A percentile compares a stretch with the other conserved stretches of the same genome.
phyloP scores from a whole-genome alignment of 345 rosid genomes.

The Lepidium sativum region DNA sequence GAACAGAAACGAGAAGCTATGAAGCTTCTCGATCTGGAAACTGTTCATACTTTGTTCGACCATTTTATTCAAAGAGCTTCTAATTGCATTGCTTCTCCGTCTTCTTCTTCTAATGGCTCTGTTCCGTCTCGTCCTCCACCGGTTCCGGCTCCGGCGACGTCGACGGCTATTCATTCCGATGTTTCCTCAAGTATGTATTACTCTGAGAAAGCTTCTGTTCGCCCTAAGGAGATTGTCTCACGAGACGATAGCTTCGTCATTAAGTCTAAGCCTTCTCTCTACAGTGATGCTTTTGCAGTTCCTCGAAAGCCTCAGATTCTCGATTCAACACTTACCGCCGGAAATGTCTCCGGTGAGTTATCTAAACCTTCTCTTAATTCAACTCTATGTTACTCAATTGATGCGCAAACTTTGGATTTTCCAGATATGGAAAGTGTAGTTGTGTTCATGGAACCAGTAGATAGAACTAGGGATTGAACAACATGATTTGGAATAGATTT shows the following conservation, averaged over 20 bases:
- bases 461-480: background rate
- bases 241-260: constrained; percentile 78
- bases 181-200: constrained; percentile 23
- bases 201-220: constrained; percentile 21
- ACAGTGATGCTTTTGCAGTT: constrained; percentile 32
- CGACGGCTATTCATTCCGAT: background rate
- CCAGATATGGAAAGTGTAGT: background rate
- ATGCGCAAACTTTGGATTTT: background rate
- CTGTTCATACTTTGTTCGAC: constrained; percentile 55
- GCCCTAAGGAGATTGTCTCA: constrained; percentile 41
- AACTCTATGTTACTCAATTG: no score
- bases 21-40: constrained; percentile 77
- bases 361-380: background rate
- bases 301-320: constrained; percentile 40
- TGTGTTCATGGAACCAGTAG: background rate
- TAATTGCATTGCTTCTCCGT: constrained; percentile 47
- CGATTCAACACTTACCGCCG: constrained; percentile 51
- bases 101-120: constrained; percentile 29
- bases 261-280: constrained; percentile 48
- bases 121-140: constrained; percentile 12
- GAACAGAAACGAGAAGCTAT: constrained; percentile 73
- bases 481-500: background rate
- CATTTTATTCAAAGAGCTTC: constrained; percentile 86
- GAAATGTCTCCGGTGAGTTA: constrained; percentile 45
- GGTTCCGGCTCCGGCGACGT: background rate